A percentile compares a stretch with the other conserved stretches of the same genome.
Conservation (phyloP, 257 asterid species). For the Solanum tarijense region DNA sequence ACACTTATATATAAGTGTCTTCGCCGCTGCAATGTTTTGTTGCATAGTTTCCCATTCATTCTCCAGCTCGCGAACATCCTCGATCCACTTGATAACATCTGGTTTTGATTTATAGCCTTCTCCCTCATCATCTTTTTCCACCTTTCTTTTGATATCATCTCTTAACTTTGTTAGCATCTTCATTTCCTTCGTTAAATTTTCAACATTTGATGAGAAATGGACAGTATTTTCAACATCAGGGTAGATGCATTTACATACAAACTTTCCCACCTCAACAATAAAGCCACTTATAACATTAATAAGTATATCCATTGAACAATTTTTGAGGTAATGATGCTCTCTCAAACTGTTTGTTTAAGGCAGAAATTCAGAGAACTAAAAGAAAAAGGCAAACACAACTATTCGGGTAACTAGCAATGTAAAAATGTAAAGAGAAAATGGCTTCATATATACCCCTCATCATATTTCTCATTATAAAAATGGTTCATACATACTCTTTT, state of each 20-base stretch:
- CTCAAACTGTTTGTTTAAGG: no score
- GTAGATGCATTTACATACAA: not conserved
- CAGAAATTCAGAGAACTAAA: no score
- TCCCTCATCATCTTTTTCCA: not conserved
- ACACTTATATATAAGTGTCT: not conserved
- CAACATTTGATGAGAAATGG: not conserved
- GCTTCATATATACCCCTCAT: no score
- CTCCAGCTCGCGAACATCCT: not conserved
- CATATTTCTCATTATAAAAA: no score
- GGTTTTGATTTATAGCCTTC: not conserved
- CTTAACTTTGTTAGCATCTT: not conserved
- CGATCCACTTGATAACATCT: not conserved
- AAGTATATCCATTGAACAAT: not conserved
- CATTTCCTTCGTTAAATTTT: not conserved
- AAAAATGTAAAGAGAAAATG: no score
- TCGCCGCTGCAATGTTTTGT: not conserved
- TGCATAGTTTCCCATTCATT: not conserved
- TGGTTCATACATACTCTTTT: no score
- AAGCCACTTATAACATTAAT: not conserved
- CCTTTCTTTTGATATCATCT: not conserved
- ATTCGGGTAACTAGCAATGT: no score
- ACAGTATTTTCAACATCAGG: not conserved
- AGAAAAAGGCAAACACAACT: no score
- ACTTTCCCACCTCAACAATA: not conserved
- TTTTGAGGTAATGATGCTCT: not conserved